A percentile compares a stretch with the other conserved stretches of the same genome.
Evolutionary conservation across 108 stramenopile genomes (phyloP).

Genomic region (Cyclotella baltica): DNA sequence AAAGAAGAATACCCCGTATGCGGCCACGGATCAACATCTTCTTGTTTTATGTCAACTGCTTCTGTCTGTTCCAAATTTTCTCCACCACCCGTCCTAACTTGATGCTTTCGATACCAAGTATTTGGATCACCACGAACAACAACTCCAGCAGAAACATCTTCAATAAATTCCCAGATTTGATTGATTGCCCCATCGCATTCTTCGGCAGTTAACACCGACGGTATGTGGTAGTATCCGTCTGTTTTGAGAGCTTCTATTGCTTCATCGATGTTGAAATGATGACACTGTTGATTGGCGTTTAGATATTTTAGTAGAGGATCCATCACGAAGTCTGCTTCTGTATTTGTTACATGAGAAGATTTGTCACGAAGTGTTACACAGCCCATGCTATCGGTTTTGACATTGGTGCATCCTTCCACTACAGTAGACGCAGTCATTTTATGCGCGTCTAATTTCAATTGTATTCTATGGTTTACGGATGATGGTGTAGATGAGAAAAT

Average conservation of each 20-base stretch:
- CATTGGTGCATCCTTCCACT: too few species aligned
- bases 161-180: slow-evolving; percentile 63
- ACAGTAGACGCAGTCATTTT: too few species aligned
- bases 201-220: slow-evolving; percentile 39
- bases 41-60: background rate
- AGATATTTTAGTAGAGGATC: slow-evolving; percentile 44
- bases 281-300: background rate
- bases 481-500: too few species aligned
- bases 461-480: too few species aligned
- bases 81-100: background rate
- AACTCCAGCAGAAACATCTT: slow-evolving; percentile 57
- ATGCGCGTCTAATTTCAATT: too few species aligned
- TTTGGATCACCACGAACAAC: slow-evolving; percentile 46
- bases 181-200: slow-evolving; percentile 55
- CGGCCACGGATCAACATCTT: slow-evolving; percentile 61
- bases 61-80: background rate
- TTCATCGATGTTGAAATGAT: slow-evolving; percentile 17
- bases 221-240: slow-evolving; percentile 49
- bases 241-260: slow-evolving; percentile 34
- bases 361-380: background rate
- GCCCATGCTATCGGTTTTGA: too few species aligned
- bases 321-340: slow-evolving; percentile 21
- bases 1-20: slow-evolving; percentile 48
- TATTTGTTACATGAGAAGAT: too few species aligned
- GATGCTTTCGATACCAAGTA: slow-evolving; percentile 41